Conservation (phyloP, 331 rosid species). For the Telfairia occidentalis region DNA sequence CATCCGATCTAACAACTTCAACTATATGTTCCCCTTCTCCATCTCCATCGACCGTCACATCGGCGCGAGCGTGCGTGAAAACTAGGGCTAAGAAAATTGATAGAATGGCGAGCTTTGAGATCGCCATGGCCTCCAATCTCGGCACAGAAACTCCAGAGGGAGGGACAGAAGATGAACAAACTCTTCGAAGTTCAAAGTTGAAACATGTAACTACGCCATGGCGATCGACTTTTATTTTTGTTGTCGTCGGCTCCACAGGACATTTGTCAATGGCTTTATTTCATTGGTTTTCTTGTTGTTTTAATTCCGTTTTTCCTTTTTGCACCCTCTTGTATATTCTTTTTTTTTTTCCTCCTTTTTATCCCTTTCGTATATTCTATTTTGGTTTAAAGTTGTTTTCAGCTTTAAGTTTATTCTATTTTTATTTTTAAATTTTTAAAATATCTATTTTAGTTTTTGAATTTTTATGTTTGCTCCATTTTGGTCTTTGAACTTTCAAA, state of each 20-base stretch:
- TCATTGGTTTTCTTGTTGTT: background rate
- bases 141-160: conserved; percentile 33
- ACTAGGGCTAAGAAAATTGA: conserved; percentile 44
- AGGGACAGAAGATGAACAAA: background rate
- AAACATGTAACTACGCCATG: background rate
- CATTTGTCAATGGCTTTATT: background rate
- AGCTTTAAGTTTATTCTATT: no score
- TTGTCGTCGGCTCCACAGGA: background rate
- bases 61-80: conserved; percentile 29
- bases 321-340: background rate
- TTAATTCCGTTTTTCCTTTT: background rate
- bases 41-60: conserved; percentile 26
- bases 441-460: no score
- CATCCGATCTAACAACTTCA: conserved; percentile 21
- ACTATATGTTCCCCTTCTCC: conserved; percentile 16
- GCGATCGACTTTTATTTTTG: background rate
- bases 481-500: no score
- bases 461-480: no score
- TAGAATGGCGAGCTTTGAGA: conserved; percentile 42
- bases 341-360: no score
- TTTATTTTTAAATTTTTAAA: no score
- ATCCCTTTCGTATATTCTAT: background rate
- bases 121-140: conserved; percentile 56
- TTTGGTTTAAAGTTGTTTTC: background rate
- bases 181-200: background rate